Evolutionary conservation across 345 rosid species (phyloP), one percentile per base, ranked within the genome.

Genomic region (Sonneratia alba): DNA sequence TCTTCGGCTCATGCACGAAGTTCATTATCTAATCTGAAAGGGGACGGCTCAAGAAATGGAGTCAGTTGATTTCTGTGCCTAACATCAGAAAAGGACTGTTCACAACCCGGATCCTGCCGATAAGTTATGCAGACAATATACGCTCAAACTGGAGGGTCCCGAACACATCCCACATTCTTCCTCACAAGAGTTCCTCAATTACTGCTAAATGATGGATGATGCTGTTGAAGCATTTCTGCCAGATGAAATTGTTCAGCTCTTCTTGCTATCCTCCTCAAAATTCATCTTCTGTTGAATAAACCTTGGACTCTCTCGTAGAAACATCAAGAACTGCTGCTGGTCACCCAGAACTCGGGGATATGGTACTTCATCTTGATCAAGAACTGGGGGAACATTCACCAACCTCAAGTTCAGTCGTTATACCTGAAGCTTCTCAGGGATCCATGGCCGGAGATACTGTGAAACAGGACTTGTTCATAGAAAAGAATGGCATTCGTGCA

Each of bases 381-480:
- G 32, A 27, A 27, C 32, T 27, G 32, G 32, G 32, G 32, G 32
- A 27, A 27, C 32, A 27, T 27, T 27, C 32, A 27, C 32, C 32
- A 27, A 27, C 32, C 32, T 27, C 32, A 75, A 47, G 73, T 71
- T 40, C 83, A 87, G 15, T 15, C 49, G 1, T 83, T 80, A 51
- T 76, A 84, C 38, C 65, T 87, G 6, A 93, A 85, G 71, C 82
- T 93, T 77, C 84, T 86, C 32, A 83, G 98, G 16, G 91, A 91
- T 72, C 83, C 88, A 9, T 89, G 89, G 96, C 94, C 3, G 94
- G 97, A 11, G 92, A 88, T 40, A 32, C 67, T 65, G 49, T 59
- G 32, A 86, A 88, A 78, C 93, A 89, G 79, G 66, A 79, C 65
- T 72, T 79, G 14, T 93, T 91, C 78, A 51, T 89, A n/a, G 32